Evolutionary conservation across 1,284 basidiomycete species (phyloP).

Genomic region (Ganoderma multipileum): DNA sequence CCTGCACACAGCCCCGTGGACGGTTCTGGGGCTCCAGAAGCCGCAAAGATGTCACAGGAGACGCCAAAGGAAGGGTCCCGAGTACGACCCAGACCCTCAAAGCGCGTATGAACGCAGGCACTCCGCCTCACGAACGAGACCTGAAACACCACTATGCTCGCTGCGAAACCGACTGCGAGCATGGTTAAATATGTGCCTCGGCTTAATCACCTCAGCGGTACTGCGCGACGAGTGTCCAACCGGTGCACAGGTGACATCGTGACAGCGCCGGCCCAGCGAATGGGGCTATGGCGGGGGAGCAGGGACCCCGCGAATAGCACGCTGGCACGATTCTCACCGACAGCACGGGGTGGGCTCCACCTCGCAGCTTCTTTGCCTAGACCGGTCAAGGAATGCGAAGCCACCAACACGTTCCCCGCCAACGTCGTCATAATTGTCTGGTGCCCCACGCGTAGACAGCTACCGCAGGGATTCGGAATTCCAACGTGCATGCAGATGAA

Average conservation of each 20-base stretch:
- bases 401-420: neutral
- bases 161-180: neutral
- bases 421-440: neutral
- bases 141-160: neutral
- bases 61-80: constrained; percentile 12
- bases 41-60: constrained; percentile 5
- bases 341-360: constrained; percentile 7
- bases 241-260: constrained; percentile 1
- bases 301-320: constrained; percentile 8
- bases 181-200: neutral
- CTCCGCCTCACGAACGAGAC: neutral
- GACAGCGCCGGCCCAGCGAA: neutral
- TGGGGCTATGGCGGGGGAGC: neutral
- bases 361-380: constrained; percentile 14
- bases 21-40: constrained; percentile 17
- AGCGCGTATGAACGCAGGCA: neutral
- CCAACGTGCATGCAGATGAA: neutral
- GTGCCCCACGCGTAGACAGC: neutral
- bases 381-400: constrained; percentile 3
- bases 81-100: constrained; percentile 8
- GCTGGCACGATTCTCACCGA: constrained; percentile 10
- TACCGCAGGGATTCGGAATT: neutral
- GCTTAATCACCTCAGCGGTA: neutral
- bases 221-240: neutral
- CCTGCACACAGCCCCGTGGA: constrained; percentile 12